These are phyloP conservation scores for Chlamydomonas incerta DNA, from an alignment of 139 green algal species.

Conservation along the genomic window DNA sequence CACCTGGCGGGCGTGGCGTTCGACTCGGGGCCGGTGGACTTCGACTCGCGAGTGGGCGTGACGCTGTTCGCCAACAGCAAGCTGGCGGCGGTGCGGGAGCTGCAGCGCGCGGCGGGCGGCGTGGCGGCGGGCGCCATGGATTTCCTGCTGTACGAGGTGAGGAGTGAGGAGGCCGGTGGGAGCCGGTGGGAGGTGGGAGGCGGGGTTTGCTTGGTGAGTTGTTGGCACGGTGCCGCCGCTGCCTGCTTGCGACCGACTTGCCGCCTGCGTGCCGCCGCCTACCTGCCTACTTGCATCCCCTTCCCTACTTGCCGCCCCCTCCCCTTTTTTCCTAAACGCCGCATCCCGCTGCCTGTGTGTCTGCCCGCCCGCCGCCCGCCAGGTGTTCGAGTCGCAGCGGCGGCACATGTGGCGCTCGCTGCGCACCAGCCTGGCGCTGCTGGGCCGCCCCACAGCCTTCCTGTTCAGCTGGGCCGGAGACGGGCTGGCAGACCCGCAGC, in stretches of 20 bases:
- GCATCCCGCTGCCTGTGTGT: no score
- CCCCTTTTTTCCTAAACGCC: no score
- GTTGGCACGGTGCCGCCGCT: no score
- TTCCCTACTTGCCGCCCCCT: no score
- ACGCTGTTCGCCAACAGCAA: slow-evolving; percentile 5
- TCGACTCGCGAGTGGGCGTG: slow-evolving; percentile 21
- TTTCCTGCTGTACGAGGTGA: slow-evolving; percentile 10
- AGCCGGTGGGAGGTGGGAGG: no score
- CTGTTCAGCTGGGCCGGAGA: slow-evolving; percentile 23
- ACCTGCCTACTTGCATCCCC: no score
- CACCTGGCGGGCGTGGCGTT: neutral
- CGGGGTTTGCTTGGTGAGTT: no score
- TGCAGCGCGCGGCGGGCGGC: neutral
- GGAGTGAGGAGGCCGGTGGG: no score
- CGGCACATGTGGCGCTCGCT: slow-evolving; percentile 12
- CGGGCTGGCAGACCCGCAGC: slow-evolving; percentile 18
- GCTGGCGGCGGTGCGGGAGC: neutral
- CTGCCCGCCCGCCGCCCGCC: no score
- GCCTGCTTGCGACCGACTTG: no score
- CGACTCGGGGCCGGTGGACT: slow-evolving; percentile 33
- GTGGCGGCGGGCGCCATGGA: slow-evolving; percentile 1
- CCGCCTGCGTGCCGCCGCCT: no score
- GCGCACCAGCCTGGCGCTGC: neutral
- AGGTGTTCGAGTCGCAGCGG: slow-evolving; percentile 10
- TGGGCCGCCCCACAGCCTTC: neutral